Conservation (phyloP, 495 filamentous ascomycete genomes). For the Echria macrotheca region DNA sequence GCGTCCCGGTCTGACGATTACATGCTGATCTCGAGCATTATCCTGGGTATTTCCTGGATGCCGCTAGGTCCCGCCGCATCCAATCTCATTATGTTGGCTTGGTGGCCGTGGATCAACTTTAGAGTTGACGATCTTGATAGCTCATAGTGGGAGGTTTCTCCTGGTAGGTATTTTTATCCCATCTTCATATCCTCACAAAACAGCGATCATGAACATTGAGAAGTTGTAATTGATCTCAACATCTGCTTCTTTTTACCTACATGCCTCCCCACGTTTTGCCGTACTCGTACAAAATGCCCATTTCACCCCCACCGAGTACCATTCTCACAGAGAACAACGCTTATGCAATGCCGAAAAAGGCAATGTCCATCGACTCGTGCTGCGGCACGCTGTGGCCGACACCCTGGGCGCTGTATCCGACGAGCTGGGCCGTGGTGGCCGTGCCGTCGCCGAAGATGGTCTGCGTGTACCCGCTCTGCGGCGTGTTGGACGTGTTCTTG, state of each 20-base stretch:
- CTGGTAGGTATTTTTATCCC: not conserved
- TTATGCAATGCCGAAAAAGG: conserved; percentile 39
- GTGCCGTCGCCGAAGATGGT: conserved; percentile 48
- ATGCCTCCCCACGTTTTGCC: no score
- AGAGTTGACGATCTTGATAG: not conserved
- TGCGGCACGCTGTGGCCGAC: conserved; percentile 46
- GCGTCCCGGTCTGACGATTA: no score
- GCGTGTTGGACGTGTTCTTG: conserved; percentile 34
- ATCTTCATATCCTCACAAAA: not conserved
- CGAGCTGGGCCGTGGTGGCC: conserved; percentile 36
- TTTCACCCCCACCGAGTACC: no score
- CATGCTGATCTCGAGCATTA: no score
- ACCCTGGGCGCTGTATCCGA: conserved; percentile 42
- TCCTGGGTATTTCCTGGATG: no score
- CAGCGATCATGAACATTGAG: not conserved
- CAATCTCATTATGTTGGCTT: no score
- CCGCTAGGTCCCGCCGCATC: no score
- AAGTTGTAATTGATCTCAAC: no score
- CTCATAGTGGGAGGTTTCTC: no score
- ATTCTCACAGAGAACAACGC: no score
- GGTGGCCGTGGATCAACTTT: not conserved
- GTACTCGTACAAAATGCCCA: no score
- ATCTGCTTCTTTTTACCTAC: no score
- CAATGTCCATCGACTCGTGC: conserved; percentile 39
- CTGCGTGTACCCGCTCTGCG: conserved; percentile 48